Percentiles rank a stretch among this genome's conserved stretches.
Evolutionary conservation across 2,329 filamentous ascomycete genomes (phyloP).

Genomic region (Neofusicoccum laricinum): DNA sequence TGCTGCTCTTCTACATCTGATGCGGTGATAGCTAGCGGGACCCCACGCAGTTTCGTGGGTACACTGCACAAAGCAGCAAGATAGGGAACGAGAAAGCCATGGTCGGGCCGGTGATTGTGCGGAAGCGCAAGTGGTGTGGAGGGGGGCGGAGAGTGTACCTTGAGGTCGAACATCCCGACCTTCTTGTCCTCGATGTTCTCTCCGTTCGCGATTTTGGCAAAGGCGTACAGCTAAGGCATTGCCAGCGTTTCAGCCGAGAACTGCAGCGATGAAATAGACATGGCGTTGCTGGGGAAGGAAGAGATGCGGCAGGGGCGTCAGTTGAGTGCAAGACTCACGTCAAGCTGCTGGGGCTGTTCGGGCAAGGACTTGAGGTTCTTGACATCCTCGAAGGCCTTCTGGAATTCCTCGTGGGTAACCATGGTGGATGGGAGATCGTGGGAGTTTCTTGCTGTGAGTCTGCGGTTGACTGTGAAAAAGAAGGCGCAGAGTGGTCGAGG

Average conservation of each 20-base stretch:
- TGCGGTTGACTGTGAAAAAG: not conserved
- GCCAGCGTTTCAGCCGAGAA: no score
- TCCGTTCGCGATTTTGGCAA: conserved; percentile 43
- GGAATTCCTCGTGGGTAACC: conserved; percentile 30
- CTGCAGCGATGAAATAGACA: no score
- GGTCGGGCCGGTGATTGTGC: not conserved
- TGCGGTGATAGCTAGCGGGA: no score
- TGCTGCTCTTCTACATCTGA: no score
- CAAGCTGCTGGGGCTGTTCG: conserved; percentile 45
- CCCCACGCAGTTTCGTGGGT: no score
- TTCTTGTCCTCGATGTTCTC: conserved; percentile 40
- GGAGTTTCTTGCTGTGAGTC: not conserved
- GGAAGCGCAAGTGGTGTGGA: not conserved
- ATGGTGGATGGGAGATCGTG: conserved; percentile 14
- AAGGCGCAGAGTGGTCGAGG: not conserved
- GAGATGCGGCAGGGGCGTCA: no score
- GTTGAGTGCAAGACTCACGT: conserved; percentile 41
- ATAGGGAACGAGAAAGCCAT: not conserved
- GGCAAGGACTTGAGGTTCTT: conserved; percentile 29
- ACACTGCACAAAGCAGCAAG: not conserved
- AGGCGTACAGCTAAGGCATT: conserved; percentile 48
- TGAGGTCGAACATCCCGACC: conserved; percentile 69
- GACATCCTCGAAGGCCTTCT: conserved; percentile 31
- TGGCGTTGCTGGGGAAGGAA: conserved; percentile 6
- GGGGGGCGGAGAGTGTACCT: conserved; percentile 44